phyloP scores from a whole-genome alignment of 495 filamentous ascomycete species.

The Evansstolkia leycettana region DNA sequence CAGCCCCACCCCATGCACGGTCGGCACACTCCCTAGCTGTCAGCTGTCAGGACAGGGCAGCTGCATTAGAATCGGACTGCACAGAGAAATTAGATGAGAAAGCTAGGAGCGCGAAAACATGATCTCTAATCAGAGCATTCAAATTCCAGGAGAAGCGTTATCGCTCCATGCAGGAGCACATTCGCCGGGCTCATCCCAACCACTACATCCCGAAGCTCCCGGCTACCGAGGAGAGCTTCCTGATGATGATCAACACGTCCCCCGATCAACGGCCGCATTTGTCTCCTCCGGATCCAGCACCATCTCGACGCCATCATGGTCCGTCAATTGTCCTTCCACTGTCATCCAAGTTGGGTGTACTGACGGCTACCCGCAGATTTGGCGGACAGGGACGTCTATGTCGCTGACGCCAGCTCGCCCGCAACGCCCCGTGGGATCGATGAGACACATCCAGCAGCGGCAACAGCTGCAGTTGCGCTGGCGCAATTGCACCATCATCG shows the following conservation, averaged over 20 bases:
- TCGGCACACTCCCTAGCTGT: conserved; percentile 6
- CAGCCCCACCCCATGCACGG: not conserved
- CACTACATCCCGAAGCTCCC: conserved; percentile 98
- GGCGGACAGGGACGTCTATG: conserved; percentile 39
- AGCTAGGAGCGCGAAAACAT: no score
- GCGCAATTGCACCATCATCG: conserved; percentile 80
- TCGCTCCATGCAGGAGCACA: conserved; percentile 99
- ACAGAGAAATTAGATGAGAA: no score
- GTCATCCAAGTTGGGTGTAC: conserved; percentile 1
- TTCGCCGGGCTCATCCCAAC: conserved; percentile 91
- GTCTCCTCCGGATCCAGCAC: conserved; percentile 43
- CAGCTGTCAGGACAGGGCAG: conserved; percentile 2
- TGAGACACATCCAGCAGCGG: conserved; percentile 56
- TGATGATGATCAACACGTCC: conserved; percentile 84
- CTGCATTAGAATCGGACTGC: no score
- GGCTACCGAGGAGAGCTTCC: conserved; percentile 96
- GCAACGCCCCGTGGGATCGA: conserved; percentile 62
- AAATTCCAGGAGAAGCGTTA: conserved; percentile 76
- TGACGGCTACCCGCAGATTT: conserved; percentile 26
- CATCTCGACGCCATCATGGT: conserved; percentile 27
- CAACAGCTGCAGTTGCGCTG: conserved; percentile 73
- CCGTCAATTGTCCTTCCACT: conserved; percentile 4
- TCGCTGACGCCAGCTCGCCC: conserved; percentile 57
- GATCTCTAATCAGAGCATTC: no score
- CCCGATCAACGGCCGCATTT: conserved; percentile 56